Base-by-base conservation (phyloP, 768 basidiomycete species). In the Pisolithus tinctorius region DNA sequence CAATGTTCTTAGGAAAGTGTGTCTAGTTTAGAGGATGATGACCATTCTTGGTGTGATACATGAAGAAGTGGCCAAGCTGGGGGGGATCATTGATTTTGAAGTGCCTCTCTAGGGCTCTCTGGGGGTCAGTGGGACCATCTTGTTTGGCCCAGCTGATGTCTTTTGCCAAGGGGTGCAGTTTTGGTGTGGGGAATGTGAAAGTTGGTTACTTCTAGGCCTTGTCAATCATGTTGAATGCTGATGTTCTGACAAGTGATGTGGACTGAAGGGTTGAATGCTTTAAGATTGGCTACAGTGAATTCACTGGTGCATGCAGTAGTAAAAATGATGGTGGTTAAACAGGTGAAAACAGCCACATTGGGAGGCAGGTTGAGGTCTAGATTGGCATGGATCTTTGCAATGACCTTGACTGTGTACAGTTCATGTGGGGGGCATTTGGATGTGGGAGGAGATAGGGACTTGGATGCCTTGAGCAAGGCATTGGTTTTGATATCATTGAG, bases 301-400 rank as follows among this genome's bases (percentile, higher is more conserved):
- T 78, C 73, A 0, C 74, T 72, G 0, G 67, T 39, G 0, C 70
- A 42, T 0, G 69, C 66, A 0, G 60, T 62, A 1, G 64, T 36
- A 17, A 60, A 79, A 56, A 77, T 76, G 4, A 60, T 56, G 0
- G 67, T 72, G 6, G 69, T 70, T 9, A 74, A 65, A 51, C 71
- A 74, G 0, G 73, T 68, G 13, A 49, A 71, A 0, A 69, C 60
- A 0, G 76, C 67, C 0, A 66, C 62, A 31, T 75, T 62, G 2
- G 74, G 55, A 0, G 69, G 69, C 5, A 13, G 4, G 14, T 2
- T 1, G n/a, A n/a, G n/a, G n/a, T n/a, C n/a, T n/a, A n/a, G n/a
- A n/a, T n/a, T n/a, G n/a, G n/a, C n/a, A n/a, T n/a, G n/a, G n/a
- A n/a, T 27, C 3, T n/a, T n/a, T n/a, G n/a, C 37, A n/a, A 62